Evolutionary conservation across 129 eudicot genomes (phyloP), one percentile per base, ranked within the genome.

Genomic region (Centella asiatica): DNA sequence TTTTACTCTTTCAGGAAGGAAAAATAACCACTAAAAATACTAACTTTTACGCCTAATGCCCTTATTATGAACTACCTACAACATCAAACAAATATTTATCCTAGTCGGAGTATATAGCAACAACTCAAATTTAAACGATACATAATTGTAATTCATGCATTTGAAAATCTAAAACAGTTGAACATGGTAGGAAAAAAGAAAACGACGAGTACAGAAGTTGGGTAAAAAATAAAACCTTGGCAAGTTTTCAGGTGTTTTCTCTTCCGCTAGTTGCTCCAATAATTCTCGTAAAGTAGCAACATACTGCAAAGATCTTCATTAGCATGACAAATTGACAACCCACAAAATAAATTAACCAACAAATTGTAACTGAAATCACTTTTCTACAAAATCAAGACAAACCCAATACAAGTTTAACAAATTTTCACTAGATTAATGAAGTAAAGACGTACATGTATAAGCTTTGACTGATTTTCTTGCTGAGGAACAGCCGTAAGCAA

Each of bases 201-300:
- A 42, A 39, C 70, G 49, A 68, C 46, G 44, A 71, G 6, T n/a
- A n/a, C n/a, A n/a, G n/a, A n/a, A n/a, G n/a, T 12, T 31, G 3
- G 6, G 13, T 20, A n/a, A 29, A 29, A 0, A 19, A 6, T 11
- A 26, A 7, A 29, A 78, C 98, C 95, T 87, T 13, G 94, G 90
- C 29, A 90, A 73, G 70, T 95, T 95, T 28, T 81, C 95, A 46
- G 85, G 66, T 70, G 72, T 90, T 62, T 53, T 83, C 86, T 86
- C 95, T 67, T 76, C 80, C 6, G 77, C 74, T 52, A 90, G 51
- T 55, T 90, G 82, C 72, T 90, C 98, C 90, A 90, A 51, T 33
- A 72, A 89, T 77, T 90, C 98, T 56, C 98, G 71, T 46, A 87
- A 74, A 23, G 95, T 87, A 37, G 88, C 83, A 58, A 90, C 90